Percentiles rank a stretch among this genome's conserved stretches.
phyloP scores from a whole-genome alignment of 1,284 basidiomycete species.

The Cystobasidium sp. region DNA sequence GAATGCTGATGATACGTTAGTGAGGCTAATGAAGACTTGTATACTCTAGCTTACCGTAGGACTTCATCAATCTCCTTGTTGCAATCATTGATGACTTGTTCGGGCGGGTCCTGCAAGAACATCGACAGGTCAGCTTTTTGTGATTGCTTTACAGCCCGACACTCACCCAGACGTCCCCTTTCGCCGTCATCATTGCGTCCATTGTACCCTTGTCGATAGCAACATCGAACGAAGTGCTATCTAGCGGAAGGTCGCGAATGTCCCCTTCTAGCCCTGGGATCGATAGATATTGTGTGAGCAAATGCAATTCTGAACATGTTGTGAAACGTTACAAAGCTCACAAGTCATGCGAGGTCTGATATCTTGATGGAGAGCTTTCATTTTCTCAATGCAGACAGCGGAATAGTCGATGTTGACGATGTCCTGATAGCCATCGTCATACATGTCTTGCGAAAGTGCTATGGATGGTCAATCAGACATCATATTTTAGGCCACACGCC shows the following conservation, averaged over 20 bases:
- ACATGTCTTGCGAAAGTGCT: conserved; percentile 63
- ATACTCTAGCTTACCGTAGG: conserved; percentile 63
- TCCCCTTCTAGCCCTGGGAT: background rate
- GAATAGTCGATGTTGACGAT: conserved; percentile 89
- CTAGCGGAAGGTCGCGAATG: conserved; percentile 68
- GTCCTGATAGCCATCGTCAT: conserved; percentile 81
- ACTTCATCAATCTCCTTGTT: conserved; percentile 80
- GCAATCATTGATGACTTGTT: conserved; percentile 74
- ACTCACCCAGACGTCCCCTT: conserved; percentile 84
- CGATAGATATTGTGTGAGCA: background rate
- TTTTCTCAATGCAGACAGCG: conserved; percentile 75
- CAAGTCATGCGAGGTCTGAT: conserved; percentile 76
- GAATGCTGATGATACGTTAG: conserved; percentile 4
- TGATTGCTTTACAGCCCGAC: background rate
- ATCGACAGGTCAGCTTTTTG: background rate
- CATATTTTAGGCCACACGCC: background rate
- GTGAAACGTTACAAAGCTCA: conserved; percentile 55
- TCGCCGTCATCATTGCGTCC: conserved; percentile 90
- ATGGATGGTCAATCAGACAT: background rate
- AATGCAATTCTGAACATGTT: background rate
- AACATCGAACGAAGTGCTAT: conserved; percentile 73
- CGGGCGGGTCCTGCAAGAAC: conserved; percentile 71
- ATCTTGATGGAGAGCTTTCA: conserved; percentile 67
- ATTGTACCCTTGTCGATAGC: conserved; percentile 94
- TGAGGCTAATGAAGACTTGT: too few species aligned